Conservation (phyloP, 257 asterid genomes). For the Scutellaria galericulata region DNA sequence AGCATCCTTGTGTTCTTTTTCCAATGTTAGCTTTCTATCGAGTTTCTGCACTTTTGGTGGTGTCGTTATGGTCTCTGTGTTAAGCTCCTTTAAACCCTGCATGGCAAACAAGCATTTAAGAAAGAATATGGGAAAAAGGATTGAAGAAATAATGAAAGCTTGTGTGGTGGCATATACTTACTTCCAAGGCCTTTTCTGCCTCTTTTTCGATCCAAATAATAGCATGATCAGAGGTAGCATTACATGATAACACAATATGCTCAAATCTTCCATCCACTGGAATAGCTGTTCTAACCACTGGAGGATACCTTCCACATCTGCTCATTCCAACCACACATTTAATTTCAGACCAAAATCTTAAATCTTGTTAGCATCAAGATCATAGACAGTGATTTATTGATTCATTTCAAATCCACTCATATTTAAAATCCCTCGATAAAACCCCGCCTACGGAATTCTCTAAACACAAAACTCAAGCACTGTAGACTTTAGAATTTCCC, state of each 20-base stretch:
- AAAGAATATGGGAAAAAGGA: neutral
- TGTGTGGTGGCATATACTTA: constrained; percentile 42
- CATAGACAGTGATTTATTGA: neutral
- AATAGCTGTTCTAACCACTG: constrained; percentile 93
- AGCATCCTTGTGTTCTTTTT: constrained; percentile 92
- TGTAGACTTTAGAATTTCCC: no score
- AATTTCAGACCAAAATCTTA: constrained; percentile 1
- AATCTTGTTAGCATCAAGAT: no score
- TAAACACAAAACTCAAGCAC: no score
- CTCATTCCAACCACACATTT: constrained; percentile 7
- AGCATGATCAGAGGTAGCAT: constrained; percentile 92
- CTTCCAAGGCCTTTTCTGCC: constrained; percentile 76
- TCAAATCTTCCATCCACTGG: constrained; percentile 98
- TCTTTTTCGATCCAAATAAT: constrained; percentile 92
- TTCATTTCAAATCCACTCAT: no score
- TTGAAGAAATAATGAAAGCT: neutral
- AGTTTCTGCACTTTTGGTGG: constrained; percentile 74
- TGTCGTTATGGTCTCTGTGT: constrained; percentile 48
- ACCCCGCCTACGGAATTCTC: no score
- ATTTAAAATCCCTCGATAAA: no score
- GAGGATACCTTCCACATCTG: constrained; percentile 98
- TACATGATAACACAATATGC: constrained; percentile 90
- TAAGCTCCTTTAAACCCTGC: constrained; percentile 62
- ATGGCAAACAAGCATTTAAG: constrained; percentile 4
- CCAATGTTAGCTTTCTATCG: constrained; percentile 64